Percentiles rank a stretch among this genome's conserved stretches.
Conservation (phyloP, 2,329 filamentous ascomycete species). For the Stachybotrys elegans region DNA sequence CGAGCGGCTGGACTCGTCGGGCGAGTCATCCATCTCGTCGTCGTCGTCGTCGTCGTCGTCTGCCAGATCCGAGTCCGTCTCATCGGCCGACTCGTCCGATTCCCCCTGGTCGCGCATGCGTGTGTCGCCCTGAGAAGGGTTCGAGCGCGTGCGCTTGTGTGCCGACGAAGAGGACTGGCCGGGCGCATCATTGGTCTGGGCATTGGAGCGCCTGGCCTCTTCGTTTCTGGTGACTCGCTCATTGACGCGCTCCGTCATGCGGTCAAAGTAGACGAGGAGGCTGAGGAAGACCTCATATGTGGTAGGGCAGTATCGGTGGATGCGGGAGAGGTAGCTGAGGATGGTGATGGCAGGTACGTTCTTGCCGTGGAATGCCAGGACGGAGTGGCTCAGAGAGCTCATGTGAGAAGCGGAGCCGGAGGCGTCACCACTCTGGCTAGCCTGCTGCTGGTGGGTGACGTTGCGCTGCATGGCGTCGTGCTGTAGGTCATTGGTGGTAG, state of each 20-base stretch:
- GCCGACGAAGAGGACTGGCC: constrained; percentile 6
- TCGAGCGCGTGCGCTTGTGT: constrained; percentile 2
- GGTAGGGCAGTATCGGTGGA: constrained; percentile 98
- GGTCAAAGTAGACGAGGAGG: constrained; percentile 93
- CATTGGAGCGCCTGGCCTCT: constrained; percentile 38
- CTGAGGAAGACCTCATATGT: constrained; percentile 98
- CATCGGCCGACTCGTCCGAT: constrained; percentile 30
- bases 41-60: constrained; percentile 36
- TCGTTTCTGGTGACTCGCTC: constrained; percentile 67
- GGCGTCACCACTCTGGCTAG: constrained; percentile 39
- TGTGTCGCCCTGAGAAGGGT: constrained; percentile 14
- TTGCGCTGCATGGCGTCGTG: constrained; percentile 84
- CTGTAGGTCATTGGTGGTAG: constrained; percentile 89
- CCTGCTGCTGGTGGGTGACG: constrained; percentile 53
- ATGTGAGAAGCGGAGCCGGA: constrained; percentile 52
- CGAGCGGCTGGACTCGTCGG: constrained; percentile 16
- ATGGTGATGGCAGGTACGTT: constrained; percentile 98
- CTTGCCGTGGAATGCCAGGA: constrained; percentile 95
- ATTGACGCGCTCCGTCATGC: constrained; percentile 96
- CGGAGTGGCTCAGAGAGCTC: constrained; percentile 55
- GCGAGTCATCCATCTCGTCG: constrained; percentile 25
- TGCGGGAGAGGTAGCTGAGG: constrained; percentile 87
- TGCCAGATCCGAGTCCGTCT: constrained; percentile 46
- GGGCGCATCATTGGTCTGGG: constrained; percentile 8
- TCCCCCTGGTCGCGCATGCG: constrained; percentile 21